phyloP scores from a whole-genome alignment of 805 yeast species.

The Barnettozyma botsteinii region DNA sequence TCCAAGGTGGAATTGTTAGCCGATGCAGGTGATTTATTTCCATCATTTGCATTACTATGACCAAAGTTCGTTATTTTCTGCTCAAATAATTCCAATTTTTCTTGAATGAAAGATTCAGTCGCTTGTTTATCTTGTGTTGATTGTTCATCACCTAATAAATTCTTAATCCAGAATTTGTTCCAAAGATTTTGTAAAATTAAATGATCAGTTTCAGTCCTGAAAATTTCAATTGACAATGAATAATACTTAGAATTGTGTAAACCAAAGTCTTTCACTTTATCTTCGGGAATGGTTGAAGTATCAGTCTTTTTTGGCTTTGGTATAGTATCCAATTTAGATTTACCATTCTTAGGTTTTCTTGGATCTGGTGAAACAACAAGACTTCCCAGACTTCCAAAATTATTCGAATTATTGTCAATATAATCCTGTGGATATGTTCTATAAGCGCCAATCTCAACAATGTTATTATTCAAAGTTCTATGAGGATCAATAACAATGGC shows the following conservation, averaged over 20 bases:
- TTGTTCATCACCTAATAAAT: slow-evolving; percentile 25
- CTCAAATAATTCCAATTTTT: slow-evolving; percentile 14
- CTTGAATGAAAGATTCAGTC: slow-evolving; percentile 8
- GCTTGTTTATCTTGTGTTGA: not conserved
- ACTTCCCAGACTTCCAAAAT: slow-evolving; percentile 9
- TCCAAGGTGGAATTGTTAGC: not conserved
- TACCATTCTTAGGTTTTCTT: slow-evolving; percentile 4
- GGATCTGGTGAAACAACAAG: slow-evolving; percentile 12
- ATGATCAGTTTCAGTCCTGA: slow-evolving; percentile 46
- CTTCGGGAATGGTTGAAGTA: slow-evolving; percentile 34
- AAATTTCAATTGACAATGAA: slow-evolving; percentile 55
- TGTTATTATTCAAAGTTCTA: slow-evolving; percentile 53
- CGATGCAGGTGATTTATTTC: not conserved
- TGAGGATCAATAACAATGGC: slow-evolving; percentile 87
- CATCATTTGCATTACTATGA: slow-evolving; percentile 9
- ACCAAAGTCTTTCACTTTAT: slow-evolving; percentile 62
- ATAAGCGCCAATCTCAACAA: slow-evolving; percentile 84
- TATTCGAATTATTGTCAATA: slow-evolving; percentile 10
- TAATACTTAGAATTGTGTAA: slow-evolving; percentile 67
- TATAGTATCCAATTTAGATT: slow-evolving; percentile 2
- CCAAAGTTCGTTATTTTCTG: slow-evolving; percentile 9
- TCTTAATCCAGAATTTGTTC: slow-evolving; percentile 42
- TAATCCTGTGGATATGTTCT: slow-evolving; percentile 52
- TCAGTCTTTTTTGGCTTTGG: slow-evolving; percentile 1
- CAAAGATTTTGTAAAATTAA: slow-evolving; percentile 38